A percentile compares a stretch with the other conserved stretches of the same genome.
Conservation (phyloP, 139 green algal genomes). For the Chlorella vulgaris region DNA sequence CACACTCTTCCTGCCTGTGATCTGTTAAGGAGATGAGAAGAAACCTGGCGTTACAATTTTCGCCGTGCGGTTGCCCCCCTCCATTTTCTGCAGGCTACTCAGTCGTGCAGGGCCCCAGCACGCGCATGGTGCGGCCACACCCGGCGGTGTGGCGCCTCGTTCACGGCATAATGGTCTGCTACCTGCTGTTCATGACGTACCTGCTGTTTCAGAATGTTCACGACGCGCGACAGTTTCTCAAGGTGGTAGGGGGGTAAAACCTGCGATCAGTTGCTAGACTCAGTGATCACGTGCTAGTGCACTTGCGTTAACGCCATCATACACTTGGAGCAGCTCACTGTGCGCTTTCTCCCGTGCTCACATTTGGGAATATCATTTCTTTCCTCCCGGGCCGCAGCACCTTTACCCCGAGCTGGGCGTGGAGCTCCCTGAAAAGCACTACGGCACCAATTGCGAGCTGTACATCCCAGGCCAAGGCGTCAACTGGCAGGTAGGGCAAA, state of each 20-base stretch:
- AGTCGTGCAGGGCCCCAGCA: constrained; percentile 70
- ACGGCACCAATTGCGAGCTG: constrained; percentile 81
- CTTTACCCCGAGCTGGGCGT: constrained; percentile 79
- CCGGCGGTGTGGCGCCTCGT: constrained; percentile 87
- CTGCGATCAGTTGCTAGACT: too few species aligned
- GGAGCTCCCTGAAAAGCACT: constrained; percentile 74
- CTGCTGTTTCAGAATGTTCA: constrained; percentile 82
- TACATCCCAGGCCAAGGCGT: constrained; percentile 66
- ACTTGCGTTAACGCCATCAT: too few species aligned
- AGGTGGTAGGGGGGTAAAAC: constrained; percentile 40
- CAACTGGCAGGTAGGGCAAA: constrained; percentile 57
- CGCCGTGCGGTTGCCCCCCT: background rate
- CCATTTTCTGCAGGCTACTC: constrained; percentile 62
- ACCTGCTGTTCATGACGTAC: constrained; percentile 85
- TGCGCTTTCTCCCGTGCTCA: too few species aligned
- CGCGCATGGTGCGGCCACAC: constrained; percentile 87
- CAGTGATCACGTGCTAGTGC: too few species aligned
- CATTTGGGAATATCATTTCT: too few species aligned
- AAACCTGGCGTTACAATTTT: background rate
- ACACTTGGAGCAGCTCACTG: too few species aligned
- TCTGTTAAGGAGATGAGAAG: too few species aligned
- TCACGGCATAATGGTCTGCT: constrained; percentile 81
- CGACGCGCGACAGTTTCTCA: constrained; percentile 76
- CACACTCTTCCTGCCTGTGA: background rate
- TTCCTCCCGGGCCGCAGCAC: too few species aligned